Conservation (phyloP, 176 grass and related monocot species). For the Carex pumila region DNA sequence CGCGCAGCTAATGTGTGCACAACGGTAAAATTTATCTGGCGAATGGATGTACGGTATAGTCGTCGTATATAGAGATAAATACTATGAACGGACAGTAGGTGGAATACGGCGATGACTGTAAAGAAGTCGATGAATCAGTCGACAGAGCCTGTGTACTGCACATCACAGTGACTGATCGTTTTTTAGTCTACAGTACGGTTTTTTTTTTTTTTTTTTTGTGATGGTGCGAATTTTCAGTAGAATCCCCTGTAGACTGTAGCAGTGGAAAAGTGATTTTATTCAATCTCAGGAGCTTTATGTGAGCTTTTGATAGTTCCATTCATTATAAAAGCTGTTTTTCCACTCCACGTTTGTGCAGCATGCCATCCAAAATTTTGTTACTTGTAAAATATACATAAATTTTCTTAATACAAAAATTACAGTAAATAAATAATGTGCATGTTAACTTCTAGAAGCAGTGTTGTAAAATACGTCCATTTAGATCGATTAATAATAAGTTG, state of each 20-base stretch:
- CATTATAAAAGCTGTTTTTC: not conserved
- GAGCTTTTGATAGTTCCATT: not conserved
- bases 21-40: not conserved
- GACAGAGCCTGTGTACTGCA: not conserved
- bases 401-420: not conserved
- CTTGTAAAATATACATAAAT: not conserved
- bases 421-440: not conserved
- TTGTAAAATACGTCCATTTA: too few species aligned
- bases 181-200: not conserved
- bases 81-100: not conserved
- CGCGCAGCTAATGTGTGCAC: not conserved
- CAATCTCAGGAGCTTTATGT: not conserved
- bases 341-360: not conserved
- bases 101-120: not conserved
- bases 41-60: not conserved
- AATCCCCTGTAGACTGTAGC: not conserved
- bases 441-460: not conserved
- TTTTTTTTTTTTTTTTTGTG: too few species aligned
- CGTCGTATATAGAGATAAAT: not conserved
- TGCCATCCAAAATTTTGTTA: not conserved
- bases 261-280: not conserved
- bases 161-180: not conserved
- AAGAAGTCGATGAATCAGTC: not conserved
- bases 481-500: too few species aligned
- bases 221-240: not conserved